Evolutionary conservation across 2,329 filamentous ascomycete genomes (phyloP), one percentile per base, ranked within the genome.

Genomic region (Fusarium lateritium): DNA sequence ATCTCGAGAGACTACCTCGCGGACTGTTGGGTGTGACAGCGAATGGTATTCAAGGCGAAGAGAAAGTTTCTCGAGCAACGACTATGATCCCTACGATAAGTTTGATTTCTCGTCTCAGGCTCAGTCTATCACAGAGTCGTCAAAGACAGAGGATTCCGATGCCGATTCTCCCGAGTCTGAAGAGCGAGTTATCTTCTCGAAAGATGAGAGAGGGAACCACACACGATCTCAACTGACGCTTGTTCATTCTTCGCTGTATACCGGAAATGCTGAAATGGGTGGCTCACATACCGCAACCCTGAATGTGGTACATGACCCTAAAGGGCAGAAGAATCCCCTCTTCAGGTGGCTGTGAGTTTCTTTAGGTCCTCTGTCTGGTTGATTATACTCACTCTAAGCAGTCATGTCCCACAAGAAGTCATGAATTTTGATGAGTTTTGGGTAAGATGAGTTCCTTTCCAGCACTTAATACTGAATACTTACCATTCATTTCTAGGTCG

Each of bases 391-490:
- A 77, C 13, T 5, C 14, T 26, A 6, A 11, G 5, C 14, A 81
- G 79, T 3, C 79, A 83, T 62, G 61, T 83, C 21, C 76, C 75
- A 2, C 81, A 83, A 59, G 71, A 77, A 4, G 74, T 78, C 6
- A 79, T 83, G 78, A 81, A 78, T 56, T 79, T 84, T 65, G 80
- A 83, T 11, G 78, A 80, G 5, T 77, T 84, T 22, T 81, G 79
- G 72, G 79, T 83, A 73, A 52, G 65, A 7, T 28, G 2, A 9
- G 7, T 9, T 4, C 6, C 15, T n/a, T 44, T 33, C 4, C 6
- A 8, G 17, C 13, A 9, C 4, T 7, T 28, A 9, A 7, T 3
- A 3, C 8, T 11, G 5, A 28, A 9, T 21, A 21, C 43, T 61
- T 7, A 56, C 21, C 8, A 7, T 24, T 6, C 8, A 7, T 19